A percentile compares a stretch with the other conserved stretches of the same genome.
These are phyloP conservation scores for Coemansia sp. DNA, from an alignment of 192 early-diverging fungal species.

Conservation along the genomic window DNA sequence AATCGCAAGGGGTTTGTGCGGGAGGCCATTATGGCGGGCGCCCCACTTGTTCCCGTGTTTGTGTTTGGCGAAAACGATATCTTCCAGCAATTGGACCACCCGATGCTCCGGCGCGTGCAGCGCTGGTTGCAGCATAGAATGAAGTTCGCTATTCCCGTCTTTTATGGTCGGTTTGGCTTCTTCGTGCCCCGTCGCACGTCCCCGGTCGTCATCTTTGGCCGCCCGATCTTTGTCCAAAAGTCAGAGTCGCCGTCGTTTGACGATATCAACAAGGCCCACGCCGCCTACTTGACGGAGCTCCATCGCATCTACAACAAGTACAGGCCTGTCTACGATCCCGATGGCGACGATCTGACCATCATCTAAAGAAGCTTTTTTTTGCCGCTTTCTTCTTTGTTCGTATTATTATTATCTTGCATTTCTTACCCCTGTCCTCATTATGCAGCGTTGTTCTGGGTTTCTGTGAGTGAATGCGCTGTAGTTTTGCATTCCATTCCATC, in stretches of 20 bases:
- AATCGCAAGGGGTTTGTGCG: constrained; percentile 91
- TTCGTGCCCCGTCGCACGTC: constrained; percentile 48
- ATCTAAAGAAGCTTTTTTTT: constrained; percentile 6
- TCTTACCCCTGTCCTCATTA: not conserved
- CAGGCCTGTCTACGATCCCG: constrained; percentile 50
- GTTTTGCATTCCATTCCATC: no score
- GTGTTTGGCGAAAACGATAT: constrained; percentile 95
- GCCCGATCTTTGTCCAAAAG: constrained; percentile 35
- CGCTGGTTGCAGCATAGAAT: constrained; percentile 66
- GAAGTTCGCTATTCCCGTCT: constrained; percentile 76
- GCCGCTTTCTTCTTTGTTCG: not conserved
- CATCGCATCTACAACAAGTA: constrained; percentile 36
- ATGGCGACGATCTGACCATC: constrained; percentile 41
- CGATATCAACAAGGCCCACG: constrained; percentile 40
- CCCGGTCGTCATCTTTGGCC: constrained; percentile 35
- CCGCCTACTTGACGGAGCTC: constrained; percentile 37
- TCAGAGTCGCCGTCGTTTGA: constrained; percentile 28
- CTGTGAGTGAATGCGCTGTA: no score
- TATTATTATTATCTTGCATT: not conserved
- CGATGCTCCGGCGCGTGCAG: constrained; percentile 65
- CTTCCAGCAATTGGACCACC: constrained; percentile 76
- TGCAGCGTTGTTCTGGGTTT: no score
- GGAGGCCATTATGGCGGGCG: constrained; percentile 80
- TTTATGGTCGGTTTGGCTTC: constrained; percentile 70
- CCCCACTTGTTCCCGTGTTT: constrained; percentile 83